A percentile compares a stretch with the other conserved stretches of the same genome.
phyloP scores from a whole-genome alignment of 2,329 filamentous ascomycete genomes.

The Claviceps africana region DNA sequence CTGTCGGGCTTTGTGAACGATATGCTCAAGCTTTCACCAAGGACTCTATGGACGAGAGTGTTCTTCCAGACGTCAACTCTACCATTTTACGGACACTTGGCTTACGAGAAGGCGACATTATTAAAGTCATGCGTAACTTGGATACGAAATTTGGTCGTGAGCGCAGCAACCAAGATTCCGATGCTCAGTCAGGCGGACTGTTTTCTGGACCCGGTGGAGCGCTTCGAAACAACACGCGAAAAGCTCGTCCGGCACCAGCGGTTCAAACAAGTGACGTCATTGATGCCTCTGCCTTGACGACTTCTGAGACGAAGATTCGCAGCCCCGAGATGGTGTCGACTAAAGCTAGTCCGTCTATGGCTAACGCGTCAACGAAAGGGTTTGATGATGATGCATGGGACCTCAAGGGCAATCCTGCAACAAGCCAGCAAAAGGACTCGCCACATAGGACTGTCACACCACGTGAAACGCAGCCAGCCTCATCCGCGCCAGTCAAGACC shows the following conservation, averaged over 20 bases:
- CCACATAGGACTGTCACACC: conserved; percentile 6
- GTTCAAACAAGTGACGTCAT: conserved; percentile 75
- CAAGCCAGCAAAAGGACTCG: conserved; percentile 42
- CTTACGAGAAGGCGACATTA: conserved; percentile 90
- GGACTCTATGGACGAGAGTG: conserved; percentile 92
- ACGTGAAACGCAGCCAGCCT: conserved; percentile 8
- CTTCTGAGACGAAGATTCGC: conserved; percentile 26
- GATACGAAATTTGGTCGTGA: conserved; percentile 66
- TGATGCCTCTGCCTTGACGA: conserved; percentile 73
- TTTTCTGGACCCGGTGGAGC: conserved; percentile 90
- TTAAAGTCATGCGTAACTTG: conserved; percentile 82
- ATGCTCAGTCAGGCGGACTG: conserved; percentile 49
- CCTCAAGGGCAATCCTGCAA: conserved; percentile 43
- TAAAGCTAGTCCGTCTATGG: conserved; percentile 14
- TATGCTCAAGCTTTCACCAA: conserved; percentile 80
- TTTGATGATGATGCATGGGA: conserved; percentile 98
- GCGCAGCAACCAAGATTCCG: conserved; percentile 40
- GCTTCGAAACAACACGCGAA: conserved; percentile 86
- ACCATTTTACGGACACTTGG: conserved; percentile 73
- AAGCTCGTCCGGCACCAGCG: conserved; percentile 76
- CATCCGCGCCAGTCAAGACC: conserved; percentile 12
- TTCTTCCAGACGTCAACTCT: conserved; percentile 78
- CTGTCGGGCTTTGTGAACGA: conserved; percentile 82
- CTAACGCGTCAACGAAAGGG: conserved; percentile 30
- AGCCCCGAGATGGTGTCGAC: conserved; percentile 12